A percentile compares a stretch with the other conserved stretches of the same genome.
Evolutionary conservation across 225 moss, liverwort and hornwort genomes (phyloP).

Genomic region (Asterella californica): DNA sequence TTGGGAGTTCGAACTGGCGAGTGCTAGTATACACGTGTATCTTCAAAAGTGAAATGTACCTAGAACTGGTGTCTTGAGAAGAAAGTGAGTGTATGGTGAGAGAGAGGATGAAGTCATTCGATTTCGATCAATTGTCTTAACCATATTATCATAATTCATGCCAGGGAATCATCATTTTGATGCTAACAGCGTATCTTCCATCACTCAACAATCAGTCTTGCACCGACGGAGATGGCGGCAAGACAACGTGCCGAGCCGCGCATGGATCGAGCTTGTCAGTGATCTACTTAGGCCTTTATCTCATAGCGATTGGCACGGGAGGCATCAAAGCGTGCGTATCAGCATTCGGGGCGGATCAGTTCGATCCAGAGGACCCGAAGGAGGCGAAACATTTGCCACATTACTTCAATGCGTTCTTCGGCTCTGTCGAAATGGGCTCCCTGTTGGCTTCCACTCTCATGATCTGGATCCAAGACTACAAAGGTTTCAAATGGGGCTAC

Average conservation of each 20-base stretch:
- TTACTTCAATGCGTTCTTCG: constrained; percentile 31
- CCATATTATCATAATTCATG: no score
- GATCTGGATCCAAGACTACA: constrained; percentile 17
- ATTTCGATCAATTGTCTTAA: no score
- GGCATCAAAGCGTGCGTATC: constrained; percentile 24
- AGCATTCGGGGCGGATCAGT: constrained; percentile 34
- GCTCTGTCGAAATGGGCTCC: constrained; percentile 9
- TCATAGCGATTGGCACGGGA: constrained; percentile 20
- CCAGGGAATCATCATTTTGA: constrained; percentile 16
- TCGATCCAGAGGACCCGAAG: constrained; percentile 21
- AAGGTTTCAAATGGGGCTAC: constrained; percentile 22
- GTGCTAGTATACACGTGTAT: no score
- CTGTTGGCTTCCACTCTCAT: constrained; percentile 25
- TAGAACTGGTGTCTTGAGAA: no score
- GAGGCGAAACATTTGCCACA: constrained; percentile 5
- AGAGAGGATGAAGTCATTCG: no score
- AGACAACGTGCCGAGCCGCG: constrained; percentile 3
- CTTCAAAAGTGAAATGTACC: no score
- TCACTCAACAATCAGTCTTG: constrained; percentile 15
- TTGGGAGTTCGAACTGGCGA: no score
- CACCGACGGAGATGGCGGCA: not conserved
- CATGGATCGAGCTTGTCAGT: constrained; percentile 15
- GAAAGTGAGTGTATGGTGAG: no score
- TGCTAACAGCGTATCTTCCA: constrained; percentile 13
- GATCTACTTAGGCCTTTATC: constrained; percentile 24